These are phyloP conservation scores for Oropetium thomaeum DNA, from an alignment of 176 grass and related monocot genomes.

Conservation along the genomic window DNA sequence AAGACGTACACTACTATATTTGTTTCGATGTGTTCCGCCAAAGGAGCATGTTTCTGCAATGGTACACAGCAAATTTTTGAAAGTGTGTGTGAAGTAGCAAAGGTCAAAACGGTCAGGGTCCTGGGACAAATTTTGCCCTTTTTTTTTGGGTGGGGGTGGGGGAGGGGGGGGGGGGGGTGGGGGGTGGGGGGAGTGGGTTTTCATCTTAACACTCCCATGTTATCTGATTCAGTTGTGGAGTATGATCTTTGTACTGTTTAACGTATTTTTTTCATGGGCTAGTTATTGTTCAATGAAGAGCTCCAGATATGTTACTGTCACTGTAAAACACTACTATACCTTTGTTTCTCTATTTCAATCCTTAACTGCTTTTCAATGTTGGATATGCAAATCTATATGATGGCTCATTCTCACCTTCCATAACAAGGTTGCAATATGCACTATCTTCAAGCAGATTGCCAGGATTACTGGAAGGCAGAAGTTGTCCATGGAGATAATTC, in stretches of 20 bases:
- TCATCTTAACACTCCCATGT: not conserved
- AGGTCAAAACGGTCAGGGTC: too few relatives aligned
- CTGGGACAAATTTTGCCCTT: too few relatives aligned
- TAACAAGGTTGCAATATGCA: slow-evolving; percentile 15
- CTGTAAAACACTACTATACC: not conserved
- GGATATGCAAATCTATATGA: slow-evolving; percentile 2
- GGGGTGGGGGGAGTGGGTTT: too few relatives aligned
- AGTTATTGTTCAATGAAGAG: not conserved
- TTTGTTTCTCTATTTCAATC: not conserved
- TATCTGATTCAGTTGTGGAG: not conserved
- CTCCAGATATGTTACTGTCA: not conserved
- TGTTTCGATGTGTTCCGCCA: too few relatives aligned
- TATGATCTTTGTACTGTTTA: not conserved
- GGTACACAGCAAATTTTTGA: too few relatives aligned
- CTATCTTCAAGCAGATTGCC: slow-evolving; percentile 20
- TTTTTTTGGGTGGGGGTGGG: too few relatives aligned
- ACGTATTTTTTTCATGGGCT: slow-evolving; percentile 2
- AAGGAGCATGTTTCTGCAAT: too few relatives aligned
- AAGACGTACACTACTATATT: too few relatives aligned
- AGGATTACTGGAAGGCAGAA: slow-evolving; percentile 15
- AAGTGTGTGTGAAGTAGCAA: too few relatives aligned
- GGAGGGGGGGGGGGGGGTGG: too few relatives aligned
- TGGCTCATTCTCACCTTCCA: not conserved
- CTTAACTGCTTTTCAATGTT: not conserved
- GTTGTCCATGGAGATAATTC: slow-evolving; percentile 13